phyloP scores from a whole-genome alignment of 305 asterid genomes.

The Withania somnifera region DNA sequence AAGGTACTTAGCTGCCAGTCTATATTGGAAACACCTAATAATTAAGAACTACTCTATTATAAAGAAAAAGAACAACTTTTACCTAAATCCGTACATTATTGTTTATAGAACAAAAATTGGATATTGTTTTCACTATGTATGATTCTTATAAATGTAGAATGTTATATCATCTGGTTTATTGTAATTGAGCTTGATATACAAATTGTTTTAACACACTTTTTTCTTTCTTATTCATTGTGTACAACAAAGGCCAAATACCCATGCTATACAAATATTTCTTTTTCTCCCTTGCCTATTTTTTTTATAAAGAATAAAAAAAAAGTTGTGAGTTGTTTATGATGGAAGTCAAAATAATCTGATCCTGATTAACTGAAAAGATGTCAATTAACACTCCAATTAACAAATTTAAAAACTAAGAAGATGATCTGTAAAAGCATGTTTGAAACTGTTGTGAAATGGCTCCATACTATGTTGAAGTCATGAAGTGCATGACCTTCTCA shows the following conservation, averaged over 20 bases:
- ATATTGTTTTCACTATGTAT: not conserved
- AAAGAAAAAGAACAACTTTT: not conserved
- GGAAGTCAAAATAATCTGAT: not conserved
- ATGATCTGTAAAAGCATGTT: not conserved
- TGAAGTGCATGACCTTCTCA: not conserved
- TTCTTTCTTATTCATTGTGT: not conserved
- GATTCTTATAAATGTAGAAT: not conserved
- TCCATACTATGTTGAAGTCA: not conserved
- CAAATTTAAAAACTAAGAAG: not conserved
- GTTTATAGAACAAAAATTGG: not conserved
- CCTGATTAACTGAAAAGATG: not conserved
- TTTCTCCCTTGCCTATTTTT: not conserved
- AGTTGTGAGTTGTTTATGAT: not conserved
- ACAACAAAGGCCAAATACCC: not conserved
- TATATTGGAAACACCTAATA: not conserved
- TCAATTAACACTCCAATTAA: not conserved
- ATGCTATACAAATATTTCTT: not conserved
- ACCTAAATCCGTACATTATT: not conserved
- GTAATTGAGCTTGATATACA: not conserved
- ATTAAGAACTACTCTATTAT: not conserved
- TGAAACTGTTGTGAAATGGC: not conserved
- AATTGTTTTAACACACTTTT: not conserved
- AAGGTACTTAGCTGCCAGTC: not conserved
- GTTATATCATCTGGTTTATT: not conserved
- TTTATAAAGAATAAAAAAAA: not conserved